phyloP scores from a whole-genome alignment of 2,329 filamentous ascomycete genomes.

The Calonectria honghensis region DNA sequence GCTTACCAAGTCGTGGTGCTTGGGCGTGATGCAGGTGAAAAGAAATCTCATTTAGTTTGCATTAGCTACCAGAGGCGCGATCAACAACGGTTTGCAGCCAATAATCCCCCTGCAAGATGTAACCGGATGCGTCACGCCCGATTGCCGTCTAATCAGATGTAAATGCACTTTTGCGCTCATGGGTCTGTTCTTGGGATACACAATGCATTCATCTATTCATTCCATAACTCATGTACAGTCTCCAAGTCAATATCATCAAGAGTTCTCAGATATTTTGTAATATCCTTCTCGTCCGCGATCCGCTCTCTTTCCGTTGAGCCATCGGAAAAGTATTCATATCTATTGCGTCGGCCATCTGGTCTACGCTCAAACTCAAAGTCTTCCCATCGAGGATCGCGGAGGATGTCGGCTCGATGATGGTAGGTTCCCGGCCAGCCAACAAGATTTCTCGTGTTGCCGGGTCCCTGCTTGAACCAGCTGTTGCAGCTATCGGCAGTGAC shows the following conservation, averaged over 20 bases:
- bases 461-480: constrained; percentile 36
- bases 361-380: constrained; percentile 19
- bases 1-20: not conserved
- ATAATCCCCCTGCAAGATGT: no score
- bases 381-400: constrained; percentile 13
- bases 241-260: not conserved
- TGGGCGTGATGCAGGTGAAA: not conserved
- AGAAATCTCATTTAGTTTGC: not conserved
- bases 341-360: not conserved
- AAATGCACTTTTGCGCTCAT: no score
- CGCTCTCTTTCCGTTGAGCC: constrained; percentile 11
- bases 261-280: not conserved
- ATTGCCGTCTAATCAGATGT: no score
- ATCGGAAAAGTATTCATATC: constrained; percentile 9
- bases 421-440: constrained; percentile 11
- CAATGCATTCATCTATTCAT: not conserved
- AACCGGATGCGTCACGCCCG: no score
- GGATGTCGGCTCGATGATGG: not conserved
- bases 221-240: not conserved
- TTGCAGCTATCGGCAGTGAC: constrained; percentile 29
- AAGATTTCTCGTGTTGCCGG: constrained; percentile 17
- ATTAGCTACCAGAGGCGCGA: no score
- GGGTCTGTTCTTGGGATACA: no score
- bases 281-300: not conserved
- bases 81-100: no score